phyloP scores from a whole-genome alignment of 73 alveolate genomes.

The Paraurostyla sp. region DNA sequence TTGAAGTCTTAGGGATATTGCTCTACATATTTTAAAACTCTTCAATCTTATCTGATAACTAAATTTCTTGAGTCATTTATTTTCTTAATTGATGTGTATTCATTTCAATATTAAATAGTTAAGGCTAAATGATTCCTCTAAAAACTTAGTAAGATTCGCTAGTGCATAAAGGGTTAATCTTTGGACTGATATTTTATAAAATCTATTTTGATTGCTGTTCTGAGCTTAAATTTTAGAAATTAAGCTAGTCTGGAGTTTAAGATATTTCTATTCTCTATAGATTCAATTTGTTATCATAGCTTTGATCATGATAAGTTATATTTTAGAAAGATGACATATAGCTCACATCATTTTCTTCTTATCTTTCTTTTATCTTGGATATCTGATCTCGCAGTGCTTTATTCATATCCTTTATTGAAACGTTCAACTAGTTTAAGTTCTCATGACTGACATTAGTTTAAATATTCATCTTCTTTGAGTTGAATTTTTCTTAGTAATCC shows the following conservation, averaged over 20 bases:
- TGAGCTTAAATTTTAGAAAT: too few species aligned
- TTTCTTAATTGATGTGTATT: background rate
- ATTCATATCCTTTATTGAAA: slow-evolving; percentile 41
- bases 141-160: slow-evolving; percentile 19
- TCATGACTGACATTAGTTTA: background rate
- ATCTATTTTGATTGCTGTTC: too few species aligned
- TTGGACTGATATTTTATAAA: slow-evolving; percentile 38
- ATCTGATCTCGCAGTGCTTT: slow-evolving; percentile 34
- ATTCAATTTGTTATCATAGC: slow-evolving; percentile 9
- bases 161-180: slow-evolving; percentile 34
- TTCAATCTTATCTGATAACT: background rate
- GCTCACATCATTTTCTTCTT: slow-evolving; percentile 19
- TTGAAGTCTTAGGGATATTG: background rate
- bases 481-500: background rate
- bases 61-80: background rate
- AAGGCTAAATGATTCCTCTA: too few species aligned
- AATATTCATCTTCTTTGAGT: background rate
- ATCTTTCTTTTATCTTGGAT: background rate
- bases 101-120: background rate
- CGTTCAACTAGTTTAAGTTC: slow-evolving; percentile 9
- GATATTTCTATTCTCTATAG: background rate
- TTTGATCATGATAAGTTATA: background rate
- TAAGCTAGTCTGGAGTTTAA: slow-evolving; percentile 16
- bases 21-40: background rate
- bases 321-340: slow-evolving; percentile 9